Base-by-base conservation (phyloP, 2,329 filamentous ascomycete species). In the Talaromyces atroroseus region DNA sequence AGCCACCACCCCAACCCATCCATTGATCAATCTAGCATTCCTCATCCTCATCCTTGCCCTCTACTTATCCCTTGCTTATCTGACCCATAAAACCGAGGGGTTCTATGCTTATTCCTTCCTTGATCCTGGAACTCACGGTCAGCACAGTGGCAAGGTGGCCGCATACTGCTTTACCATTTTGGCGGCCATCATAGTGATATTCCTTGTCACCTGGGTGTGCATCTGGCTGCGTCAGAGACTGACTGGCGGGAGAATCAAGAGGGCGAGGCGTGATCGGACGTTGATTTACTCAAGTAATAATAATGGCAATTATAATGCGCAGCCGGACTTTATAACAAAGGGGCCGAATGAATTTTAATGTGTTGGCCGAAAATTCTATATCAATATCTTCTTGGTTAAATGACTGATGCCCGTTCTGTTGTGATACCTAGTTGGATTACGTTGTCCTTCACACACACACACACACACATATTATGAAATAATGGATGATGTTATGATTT, bases 91-190 rank as follows among this genome's bases (percentile, higher is more conserved):
- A 4, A 85, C 84, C 0, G 78, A 90, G 69, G 82, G 82, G 2
- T 89, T 87, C 68, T 95, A 92, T 70, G 80, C 87, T 0, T 95
- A 95, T 74, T 69, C 65, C 57, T 95, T 95, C 73, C 80, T 95
- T n/a, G 80, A 95, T 68, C 79, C 84, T 1, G 67, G 73, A 5
- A 66, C 69, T 18, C 71, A 80, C 50, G 78, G 79, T 16, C 68
- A 77, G 54, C 60, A 68, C 24, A 68, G 65, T 26, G 80, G 78
- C 0, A 73, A 77, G 6, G 83, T 91, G 3, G 82, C 83, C 1
- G 87, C 76, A 1, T 89, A 88, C 65, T 81, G 83, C 50, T 71
- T 89, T 50, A 61, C 62, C 34, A 83, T 87, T 49, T 72, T 80
- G 72, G 81, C 80, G 75, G 61, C 82, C 65, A 70, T 79, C 72